Percentiles rank a stretch among this genome's conserved stretches.
Conservation (phyloP, 345 rosid species). For the Sisymbrium altissimum region DNA sequence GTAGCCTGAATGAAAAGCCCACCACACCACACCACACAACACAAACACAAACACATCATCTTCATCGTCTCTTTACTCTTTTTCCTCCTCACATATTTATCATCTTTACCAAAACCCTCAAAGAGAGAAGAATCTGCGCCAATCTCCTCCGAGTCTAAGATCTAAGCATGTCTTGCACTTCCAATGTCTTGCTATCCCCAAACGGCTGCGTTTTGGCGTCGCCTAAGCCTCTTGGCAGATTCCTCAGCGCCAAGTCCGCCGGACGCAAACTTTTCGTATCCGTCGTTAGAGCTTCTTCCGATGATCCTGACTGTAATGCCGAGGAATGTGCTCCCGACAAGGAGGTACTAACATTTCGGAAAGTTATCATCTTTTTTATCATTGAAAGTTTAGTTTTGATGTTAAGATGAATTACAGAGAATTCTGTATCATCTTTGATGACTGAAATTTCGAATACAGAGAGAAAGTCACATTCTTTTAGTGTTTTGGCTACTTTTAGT, state of each 20-base stretch:
- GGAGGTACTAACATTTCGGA: slow-evolving; percentile 59
- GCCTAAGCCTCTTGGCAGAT: slow-evolving; percentile 37
- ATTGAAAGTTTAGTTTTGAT: neutral
- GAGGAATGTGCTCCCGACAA: slow-evolving; percentile 98
- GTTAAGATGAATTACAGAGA: neutral
- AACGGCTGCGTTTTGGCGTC: slow-evolving; percentile 53
- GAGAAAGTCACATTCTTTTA: neutral
- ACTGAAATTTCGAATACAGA: neutral
- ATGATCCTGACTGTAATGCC: slow-evolving; percentile 68
- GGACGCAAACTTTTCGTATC: slow-evolving; percentile 32
- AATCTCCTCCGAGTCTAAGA: slow-evolving; percentile 1
- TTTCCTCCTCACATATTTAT: neutral
- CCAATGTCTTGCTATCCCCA: slow-evolving; percentile 63
- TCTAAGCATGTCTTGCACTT: slow-evolving; percentile 52
- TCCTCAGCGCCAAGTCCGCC: slow-evolving; percentile 13
- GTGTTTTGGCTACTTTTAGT: neutral
- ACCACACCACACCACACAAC: slow-evolving; percentile 11
- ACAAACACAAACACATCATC: neutral
- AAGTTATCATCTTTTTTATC: neutral
- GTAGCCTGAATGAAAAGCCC: slow-evolving; percentile 23
- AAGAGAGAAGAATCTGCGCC: neutral
- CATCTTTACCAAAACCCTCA: neutral
- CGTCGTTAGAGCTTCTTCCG: slow-evolving; percentile 57
- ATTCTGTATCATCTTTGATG: too few species aligned
- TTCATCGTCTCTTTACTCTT: neutral